These are phyloP conservation scores for Plasmodium gonderi DNA, from an alignment of 169 alveolate species.

Conservation along the genomic window DNA sequence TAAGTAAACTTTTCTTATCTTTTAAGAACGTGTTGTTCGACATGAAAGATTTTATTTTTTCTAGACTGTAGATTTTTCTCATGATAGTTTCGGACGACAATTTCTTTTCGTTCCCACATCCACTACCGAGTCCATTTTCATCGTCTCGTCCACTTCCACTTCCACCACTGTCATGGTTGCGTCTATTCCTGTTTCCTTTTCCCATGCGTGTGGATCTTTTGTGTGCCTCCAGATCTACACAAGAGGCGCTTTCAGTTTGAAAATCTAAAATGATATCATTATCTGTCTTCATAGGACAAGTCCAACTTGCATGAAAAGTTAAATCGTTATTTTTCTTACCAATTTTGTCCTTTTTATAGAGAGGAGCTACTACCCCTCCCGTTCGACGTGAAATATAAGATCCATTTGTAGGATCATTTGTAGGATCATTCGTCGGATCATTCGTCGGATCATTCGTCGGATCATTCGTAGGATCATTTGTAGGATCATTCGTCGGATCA, in stretches of 20 bases:
- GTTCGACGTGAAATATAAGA: no score
- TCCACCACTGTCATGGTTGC: neutral
- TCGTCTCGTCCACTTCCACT: no score
- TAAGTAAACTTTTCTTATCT: constrained; percentile 20
- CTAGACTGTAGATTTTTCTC: constrained; percentile 33
- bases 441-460: no score
- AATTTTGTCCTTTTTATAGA: neutral
- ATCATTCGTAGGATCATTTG: no score
- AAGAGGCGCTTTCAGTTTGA: neutral
- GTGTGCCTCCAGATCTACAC: neutral
- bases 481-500: no score
- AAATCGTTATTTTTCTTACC: neutral
- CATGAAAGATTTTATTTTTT: constrained; percentile 56
- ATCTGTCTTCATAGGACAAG: constrained; percentile 7
- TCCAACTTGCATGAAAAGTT: neutral
- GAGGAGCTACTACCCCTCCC: neutral
- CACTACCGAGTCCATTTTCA: no score
- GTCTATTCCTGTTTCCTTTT: neutral
- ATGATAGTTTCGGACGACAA: neutral
- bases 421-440: no score
- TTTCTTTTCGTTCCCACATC: constrained; percentile 1
- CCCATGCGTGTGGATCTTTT: neutral
- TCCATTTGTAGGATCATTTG: no score
- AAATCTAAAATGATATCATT: neutral
- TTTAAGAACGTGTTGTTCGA: constrained; percentile 35